A percentile compares a stretch with the other conserved stretches of the same genome.
Conservation (phyloP, 768 basidiomycete species). For the Tulasnella sp. region DNA sequence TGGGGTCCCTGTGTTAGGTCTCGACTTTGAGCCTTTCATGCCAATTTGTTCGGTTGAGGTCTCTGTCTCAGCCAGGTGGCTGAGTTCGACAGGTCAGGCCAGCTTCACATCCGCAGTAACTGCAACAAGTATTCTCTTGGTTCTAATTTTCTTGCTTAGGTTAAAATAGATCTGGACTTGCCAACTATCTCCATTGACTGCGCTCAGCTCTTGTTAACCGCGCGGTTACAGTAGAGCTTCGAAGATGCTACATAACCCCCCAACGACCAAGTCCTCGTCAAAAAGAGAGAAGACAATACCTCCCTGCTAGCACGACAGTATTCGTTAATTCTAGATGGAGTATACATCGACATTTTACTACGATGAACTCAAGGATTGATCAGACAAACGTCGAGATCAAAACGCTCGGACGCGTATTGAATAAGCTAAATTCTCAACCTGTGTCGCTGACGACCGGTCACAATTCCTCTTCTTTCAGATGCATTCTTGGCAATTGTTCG, state of each 20-base stretch:
- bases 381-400: too few relatives aligned
- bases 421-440: too few relatives aligned
- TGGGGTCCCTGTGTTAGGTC: too few relatives aligned
- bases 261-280: too few relatives aligned
- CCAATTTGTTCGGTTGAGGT: neutral
- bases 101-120: neutral
- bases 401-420: too few relatives aligned
- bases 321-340: too few relatives aligned
- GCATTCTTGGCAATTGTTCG: neutral
- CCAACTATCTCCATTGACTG: neutral
- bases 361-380: too few relatives aligned
- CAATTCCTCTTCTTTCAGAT: neutral
- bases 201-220: neutral
- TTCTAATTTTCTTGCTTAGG: neutral
- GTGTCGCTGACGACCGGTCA: neutral
- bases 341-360: too few relatives aligned
- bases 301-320: too few relatives aligned
- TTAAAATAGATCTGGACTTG: neutral
- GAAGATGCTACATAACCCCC: neutral
- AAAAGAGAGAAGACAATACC: too few relatives aligned
- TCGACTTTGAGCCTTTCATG: too few relatives aligned
- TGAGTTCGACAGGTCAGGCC: too few relatives aligned
- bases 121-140: neutral
- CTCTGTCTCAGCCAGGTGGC: neutral
- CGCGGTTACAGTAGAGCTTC: neutral